Percentiles rank a stretch among this genome's conserved stretches.
phyloP scores from a whole-genome alignment of 371 early-diverging fungal genomes.

The Mucor indicus region DNA sequence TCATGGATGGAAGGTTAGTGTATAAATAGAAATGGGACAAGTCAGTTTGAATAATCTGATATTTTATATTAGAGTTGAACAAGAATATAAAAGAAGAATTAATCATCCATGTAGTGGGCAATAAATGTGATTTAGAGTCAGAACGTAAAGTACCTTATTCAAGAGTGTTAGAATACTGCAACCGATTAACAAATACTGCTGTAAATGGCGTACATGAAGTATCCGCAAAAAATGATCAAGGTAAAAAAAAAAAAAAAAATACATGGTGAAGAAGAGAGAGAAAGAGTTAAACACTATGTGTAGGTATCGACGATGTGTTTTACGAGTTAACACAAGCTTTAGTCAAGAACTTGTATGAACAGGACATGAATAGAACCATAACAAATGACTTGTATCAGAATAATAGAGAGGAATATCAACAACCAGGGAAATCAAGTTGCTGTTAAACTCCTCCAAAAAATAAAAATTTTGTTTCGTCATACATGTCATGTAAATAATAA shows the following conservation, averaged over 20 bases:
- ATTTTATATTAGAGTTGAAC: slow-evolving; percentile 42
- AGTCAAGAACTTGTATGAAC: slow-evolving; percentile 10
- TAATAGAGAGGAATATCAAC: not conserved
- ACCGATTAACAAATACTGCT: slow-evolving; percentile 20
- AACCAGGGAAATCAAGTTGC: slow-evolving; percentile 7
- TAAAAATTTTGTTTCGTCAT: not conserved
- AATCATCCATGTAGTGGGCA: slow-evolving; percentile 69
- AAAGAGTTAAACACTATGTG: not conserved
- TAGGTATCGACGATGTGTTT: slow-evolving; percentile 16
- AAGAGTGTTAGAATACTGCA: slow-evolving; percentile 48
- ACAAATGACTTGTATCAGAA: slow-evolving; percentile 5
- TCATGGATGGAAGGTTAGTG: slow-evolving; percentile 62
- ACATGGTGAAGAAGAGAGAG: too few species aligned
- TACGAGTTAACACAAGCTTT: slow-evolving; percentile 11
- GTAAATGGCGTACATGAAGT: slow-evolving; percentile 56
- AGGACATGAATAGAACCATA: slow-evolving; percentile 8
- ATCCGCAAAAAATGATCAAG: slow-evolving; percentile 56
- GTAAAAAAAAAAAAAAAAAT: not conserved
- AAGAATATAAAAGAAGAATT: slow-evolving; percentile 58
- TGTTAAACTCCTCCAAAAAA: slow-evolving; percentile 3
- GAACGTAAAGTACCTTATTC: slow-evolving; percentile 47
- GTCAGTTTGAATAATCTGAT: not conserved
- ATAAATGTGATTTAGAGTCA: slow-evolving; percentile 64
- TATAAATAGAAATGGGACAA: not conserved
- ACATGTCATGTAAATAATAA: too few species aligned